Conservation (phyloP, 139 green algal species). For the Limnomonas spitsbergensis region DNA sequence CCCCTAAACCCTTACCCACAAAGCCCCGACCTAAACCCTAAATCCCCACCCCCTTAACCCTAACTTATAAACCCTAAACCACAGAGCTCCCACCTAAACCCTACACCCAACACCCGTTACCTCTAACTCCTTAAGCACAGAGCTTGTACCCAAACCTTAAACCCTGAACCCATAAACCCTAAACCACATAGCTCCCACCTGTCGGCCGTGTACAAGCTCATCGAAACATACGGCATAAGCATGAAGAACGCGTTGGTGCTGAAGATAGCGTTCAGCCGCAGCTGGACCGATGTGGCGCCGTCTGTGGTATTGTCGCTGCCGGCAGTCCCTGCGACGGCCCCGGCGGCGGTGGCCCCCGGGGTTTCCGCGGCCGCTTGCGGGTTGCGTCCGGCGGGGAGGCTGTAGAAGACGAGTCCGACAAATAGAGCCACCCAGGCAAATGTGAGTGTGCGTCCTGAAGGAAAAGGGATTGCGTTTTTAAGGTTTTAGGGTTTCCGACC, state of each 20-base stretch:
- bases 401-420: conserved; percentile 64
- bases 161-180: too few relatives aligned
- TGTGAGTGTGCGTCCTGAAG: conserved; percentile 54
- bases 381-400: conserved; percentile 22
- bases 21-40: too few relatives aligned
- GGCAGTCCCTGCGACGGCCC: neutral
- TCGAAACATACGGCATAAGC: conserved; percentile 67
- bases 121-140: too few relatives aligned
- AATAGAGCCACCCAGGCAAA: conserved; percentile 63
- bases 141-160: too few relatives aligned
- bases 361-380: neutral
- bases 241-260: conserved; percentile 52
- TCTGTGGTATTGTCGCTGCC: neutral
- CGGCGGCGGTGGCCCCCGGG: too few relatives aligned
- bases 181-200: conserved; percentile 4
- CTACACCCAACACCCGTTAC: too few relatives aligned
- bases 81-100: too few relatives aligned
- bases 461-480: too few relatives aligned
- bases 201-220: conserved; percentile 58
- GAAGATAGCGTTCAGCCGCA: conserved; percentile 59
- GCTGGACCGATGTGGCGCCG: neutral
- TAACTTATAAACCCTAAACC: too few relatives aligned
- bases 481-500: too few relatives aligned
- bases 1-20: too few relatives aligned
- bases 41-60: too few relatives aligned